phyloP scores from a whole-genome alignment of 1,139 yeast species.

The Geotrichum europaeum region DNA sequence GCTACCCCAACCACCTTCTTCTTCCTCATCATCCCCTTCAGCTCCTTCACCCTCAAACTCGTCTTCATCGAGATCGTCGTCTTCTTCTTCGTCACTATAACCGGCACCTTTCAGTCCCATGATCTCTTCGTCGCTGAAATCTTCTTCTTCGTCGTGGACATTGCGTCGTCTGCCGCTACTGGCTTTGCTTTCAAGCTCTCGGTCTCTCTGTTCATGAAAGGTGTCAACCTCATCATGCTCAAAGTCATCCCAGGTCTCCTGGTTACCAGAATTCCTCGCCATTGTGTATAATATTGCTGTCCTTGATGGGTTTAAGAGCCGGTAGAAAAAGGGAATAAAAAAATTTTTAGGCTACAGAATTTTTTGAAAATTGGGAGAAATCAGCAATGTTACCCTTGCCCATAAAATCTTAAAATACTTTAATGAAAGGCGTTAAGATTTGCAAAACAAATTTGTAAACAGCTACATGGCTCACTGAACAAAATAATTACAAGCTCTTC shows the following conservation, averaged over 20 bases:
- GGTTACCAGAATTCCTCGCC: slow-evolving; percentile 12
- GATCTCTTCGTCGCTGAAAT: slow-evolving; percentile 49
- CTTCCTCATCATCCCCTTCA: slow-evolving; percentile 43
- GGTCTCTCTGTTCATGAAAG: slow-evolving; percentile 15
- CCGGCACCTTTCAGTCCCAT: slow-evolving; percentile 34
- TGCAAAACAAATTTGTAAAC: not conserved
- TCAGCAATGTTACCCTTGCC: not conserved
- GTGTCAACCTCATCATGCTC: slow-evolving; percentile 19
- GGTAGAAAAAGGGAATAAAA: not conserved
- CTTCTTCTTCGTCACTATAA: slow-evolving; percentile 27
- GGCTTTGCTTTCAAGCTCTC: slow-evolving; percentile 9
- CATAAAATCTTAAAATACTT: not conserved
- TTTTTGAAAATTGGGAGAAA: slow-evolving; percentile 4
- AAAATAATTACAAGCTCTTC: not conserved
- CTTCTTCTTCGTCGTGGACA: slow-evolving; percentile 33
- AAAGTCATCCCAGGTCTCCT: slow-evolving; percentile 16
- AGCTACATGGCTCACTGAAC: not conserved
- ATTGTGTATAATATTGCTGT: not conserved
- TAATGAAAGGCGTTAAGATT: not conserved
- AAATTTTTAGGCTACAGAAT: not conserved
- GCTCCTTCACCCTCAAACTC: slow-evolving; percentile 29
- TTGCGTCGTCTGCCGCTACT: slow-evolving; percentile 4
- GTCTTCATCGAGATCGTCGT: slow-evolving; percentile 28
- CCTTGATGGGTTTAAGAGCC: not conserved
- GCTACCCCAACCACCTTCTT: slow-evolving; percentile 72